Conservation (phyloP, 2,329 filamentous ascomycete species). For the Sordariomycetes sp. region DNA sequence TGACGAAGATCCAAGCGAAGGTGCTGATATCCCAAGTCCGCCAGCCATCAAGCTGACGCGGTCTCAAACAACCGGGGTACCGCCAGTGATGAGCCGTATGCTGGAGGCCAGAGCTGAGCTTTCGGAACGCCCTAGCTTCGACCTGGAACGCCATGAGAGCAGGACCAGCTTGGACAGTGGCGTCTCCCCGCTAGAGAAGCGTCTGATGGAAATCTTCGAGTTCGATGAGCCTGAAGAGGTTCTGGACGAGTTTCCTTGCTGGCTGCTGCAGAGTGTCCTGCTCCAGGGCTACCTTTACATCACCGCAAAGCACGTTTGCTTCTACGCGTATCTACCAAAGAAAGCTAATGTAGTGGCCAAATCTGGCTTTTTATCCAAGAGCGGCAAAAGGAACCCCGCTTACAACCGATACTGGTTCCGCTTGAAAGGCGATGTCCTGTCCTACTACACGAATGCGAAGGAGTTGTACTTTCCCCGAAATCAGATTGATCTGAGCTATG, state of each 20-base stretch:
- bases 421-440: constrained; percentile 82
- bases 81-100: constrained; percentile 71
- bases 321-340: constrained; percentile 94
- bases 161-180: constrained; percentile 24
- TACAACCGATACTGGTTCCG: constrained; percentile 92
- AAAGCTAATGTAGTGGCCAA: constrained; percentile 76
- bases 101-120: constrained; percentile 62
- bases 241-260: constrained; percentile 87
- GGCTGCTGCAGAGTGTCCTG: constrained; percentile 82
- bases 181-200: constrained; percentile 54
- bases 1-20: constrained; percentile 19
- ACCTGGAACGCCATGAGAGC: constrained; percentile 37
- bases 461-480: constrained; percentile 88
- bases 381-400: constrained; percentile 76
- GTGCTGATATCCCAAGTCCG: constrained; percentile 5
- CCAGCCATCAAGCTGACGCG: constrained; percentile 11
- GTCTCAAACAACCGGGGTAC: constrained; percentile 36
- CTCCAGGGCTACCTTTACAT: constrained; percentile 96
- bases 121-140: constrained; percentile 47
- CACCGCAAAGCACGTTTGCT: constrained; percentile 86
- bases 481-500: constrained; percentile 86
- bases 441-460: constrained; percentile 77
- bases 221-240: constrained; percentile 79
- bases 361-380: constrained; percentile 81
- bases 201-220: constrained; percentile 76